phyloP scores from a whole-genome alignment of 176 grass and related monocot species.

The Avena eriantha region DNA sequence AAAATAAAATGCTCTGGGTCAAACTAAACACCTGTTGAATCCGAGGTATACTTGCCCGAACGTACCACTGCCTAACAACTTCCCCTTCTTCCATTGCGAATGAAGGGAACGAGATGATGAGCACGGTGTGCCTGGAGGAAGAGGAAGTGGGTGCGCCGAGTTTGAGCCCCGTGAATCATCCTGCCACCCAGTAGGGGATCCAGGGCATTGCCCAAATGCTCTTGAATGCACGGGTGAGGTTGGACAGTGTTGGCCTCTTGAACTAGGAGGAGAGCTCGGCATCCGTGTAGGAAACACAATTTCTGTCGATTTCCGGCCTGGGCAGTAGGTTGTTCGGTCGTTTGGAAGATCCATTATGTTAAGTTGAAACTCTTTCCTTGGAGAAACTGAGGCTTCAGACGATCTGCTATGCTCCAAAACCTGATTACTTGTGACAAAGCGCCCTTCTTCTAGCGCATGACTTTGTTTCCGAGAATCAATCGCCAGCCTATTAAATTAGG shows the following conservation, averaged over 20 bases:
- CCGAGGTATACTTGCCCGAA: conserved; percentile 88
- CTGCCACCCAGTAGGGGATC: conserved; percentile 63
- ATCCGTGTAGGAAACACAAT: conserved; percentile 49
- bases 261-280: conserved; percentile 47
- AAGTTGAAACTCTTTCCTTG: conserved; percentile 51
- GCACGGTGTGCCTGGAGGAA: conserved; percentile 64
- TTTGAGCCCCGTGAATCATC: conserved; percentile 57
- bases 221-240: conserved; percentile 50
- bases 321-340: conserved; percentile 40
- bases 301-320: conserved; percentile 57
- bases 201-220: conserved; percentile 57
- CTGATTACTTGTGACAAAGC: conserved; percentile 45
- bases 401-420: conserved; percentile 48
- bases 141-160: conserved; percentile 72
- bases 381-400: conserved; percentile 50
- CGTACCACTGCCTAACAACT: conserved; percentile 83
- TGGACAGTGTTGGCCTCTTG: conserved; percentile 48
- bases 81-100: conserved; percentile 80
- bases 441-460: conserved; percentile 36
- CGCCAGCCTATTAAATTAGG: conserved; percentile 40
- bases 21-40: conserved; percentile 72
- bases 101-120: conserved; percentile 51
- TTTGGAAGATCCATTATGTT: conserved; percentile 48
- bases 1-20: neutral
- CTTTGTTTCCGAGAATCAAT: conserved; percentile 48